Evolutionary conservation across 768 basidiomycete genomes (phyloP), one percentile per base, ranked within the genome.

Genomic region (Gymnopilus dilepis): DNA sequence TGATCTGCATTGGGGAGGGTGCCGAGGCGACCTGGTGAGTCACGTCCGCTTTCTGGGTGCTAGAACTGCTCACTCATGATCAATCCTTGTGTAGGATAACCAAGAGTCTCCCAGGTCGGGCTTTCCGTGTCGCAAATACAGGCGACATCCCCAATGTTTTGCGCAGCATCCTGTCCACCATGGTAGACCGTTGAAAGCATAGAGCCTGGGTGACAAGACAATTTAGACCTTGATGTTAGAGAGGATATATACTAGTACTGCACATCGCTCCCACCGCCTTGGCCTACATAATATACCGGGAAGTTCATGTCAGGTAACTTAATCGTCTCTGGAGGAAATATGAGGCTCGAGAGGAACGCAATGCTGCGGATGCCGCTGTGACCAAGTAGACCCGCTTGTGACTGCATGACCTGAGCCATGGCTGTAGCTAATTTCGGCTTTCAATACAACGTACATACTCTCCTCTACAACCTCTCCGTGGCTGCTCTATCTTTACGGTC

Each of bases 1-100:
- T 89, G 26, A 83, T 90, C 31, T 88, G 87, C 66, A 89, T 90
- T 43, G 87, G 87, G 13, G 87, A 89, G 69, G 86, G 87, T 7
- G 86, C 87, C 4, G 87, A 88, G 65, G 82, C 84, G 22, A 63
- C 82, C 12, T 89, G 87, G 88, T 88, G 65, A 42, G 79, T 51
- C 4, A 3, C 24, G 61, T 24, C 15, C 34, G 19, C 15, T 33
- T 12, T 8, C 24, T 6, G 53, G 24, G 34, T 28, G 4, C 42
- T 52, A 13, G 43, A 48, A 34, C n/a, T n/a, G n/a, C n/a, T n/a
- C 33, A 34, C 6, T 43, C 6, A 56, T 38, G 40, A 41, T 53
- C 8, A 56, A 28, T 21, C 15, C 21, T 24, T 24, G 31, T 17
- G 22, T 59, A 89, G 88, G 87, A 80, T 88, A 19, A 82, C 86